Conservation (phyloP, 306 rosid species). For the Prunus mongolica region DNA sequence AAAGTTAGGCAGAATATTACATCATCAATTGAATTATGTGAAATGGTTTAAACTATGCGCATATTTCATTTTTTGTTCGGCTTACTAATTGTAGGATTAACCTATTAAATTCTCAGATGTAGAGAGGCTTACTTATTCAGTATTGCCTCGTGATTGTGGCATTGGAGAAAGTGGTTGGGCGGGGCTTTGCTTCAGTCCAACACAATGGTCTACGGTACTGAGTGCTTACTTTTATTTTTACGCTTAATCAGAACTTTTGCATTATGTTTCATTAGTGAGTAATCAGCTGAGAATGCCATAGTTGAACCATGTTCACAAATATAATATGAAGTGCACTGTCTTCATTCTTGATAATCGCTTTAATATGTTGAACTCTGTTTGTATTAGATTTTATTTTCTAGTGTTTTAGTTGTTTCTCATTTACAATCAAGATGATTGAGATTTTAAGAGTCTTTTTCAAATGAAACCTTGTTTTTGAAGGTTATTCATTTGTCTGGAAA, state of each 20-base stretch:
- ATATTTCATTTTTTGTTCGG: not conserved
- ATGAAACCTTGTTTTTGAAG: not conserved
- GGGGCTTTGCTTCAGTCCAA: conserved; percentile 84
- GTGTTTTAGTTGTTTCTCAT: not conserved
- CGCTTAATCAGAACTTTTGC: not conserved
- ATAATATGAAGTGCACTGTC: not conserved
- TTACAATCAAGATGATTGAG: not conserved
- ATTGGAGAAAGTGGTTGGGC: conserved; percentile 91
- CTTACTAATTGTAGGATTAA: conserved; percentile 22
- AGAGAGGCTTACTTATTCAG: conserved; percentile 74
- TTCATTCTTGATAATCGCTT: not conserved
- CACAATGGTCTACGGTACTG: conserved; percentile 65
- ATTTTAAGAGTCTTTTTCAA: not conserved
- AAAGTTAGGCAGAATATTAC: not conserved
- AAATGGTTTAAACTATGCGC: not conserved
- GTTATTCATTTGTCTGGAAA: not conserved
- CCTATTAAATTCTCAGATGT: conserved; percentile 48
- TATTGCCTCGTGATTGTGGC: conserved; percentile 64
- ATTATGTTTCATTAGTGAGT: not conserved
- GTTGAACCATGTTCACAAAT: not conserved
- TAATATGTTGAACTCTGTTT: not conserved
- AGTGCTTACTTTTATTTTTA: conserved; percentile 10
- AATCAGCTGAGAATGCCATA: not conserved
- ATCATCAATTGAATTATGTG: not conserved
- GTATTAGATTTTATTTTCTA: not conserved